Conservation (phyloP, 441 rosid genomes). For the Croton laevigatus region DNA sequence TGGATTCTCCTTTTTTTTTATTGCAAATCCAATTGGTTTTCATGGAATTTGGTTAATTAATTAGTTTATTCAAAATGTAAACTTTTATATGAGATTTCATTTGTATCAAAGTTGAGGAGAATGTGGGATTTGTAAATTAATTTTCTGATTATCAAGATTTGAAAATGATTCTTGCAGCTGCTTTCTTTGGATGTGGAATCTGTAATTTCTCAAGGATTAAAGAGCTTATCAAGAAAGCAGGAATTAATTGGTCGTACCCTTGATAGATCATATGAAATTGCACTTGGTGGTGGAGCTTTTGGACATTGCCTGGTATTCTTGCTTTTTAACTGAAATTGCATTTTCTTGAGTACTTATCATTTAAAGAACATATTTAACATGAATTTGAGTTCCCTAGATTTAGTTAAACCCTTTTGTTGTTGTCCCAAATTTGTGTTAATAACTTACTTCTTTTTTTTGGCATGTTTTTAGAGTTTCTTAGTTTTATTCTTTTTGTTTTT, state of each 20-base stretch:
- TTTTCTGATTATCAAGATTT: neutral
- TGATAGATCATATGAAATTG: conserved; percentile 50
- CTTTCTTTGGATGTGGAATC: conserved; percentile 54
- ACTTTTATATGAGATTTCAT: too few relatives aligned
- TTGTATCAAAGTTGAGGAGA: too few relatives aligned
- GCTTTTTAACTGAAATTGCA: too few relatives aligned
- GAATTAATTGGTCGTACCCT: conserved; percentile 46
- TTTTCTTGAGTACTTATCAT: neutral
- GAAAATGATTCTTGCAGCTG: conserved; percentile 31
- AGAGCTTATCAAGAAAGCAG: conserved; percentile 45
- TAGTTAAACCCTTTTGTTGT: too few relatives aligned
- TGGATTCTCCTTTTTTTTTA: too few relatives aligned
- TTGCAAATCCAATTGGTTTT: neutral
- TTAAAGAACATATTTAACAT: neutral
- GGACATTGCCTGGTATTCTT: conserved; percentile 50
- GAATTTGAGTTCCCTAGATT: neutral
- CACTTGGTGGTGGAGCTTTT: conserved; percentile 56
- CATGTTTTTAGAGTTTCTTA: neutral
- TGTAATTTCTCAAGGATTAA: conserved; percentile 45
- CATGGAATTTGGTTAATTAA: too few relatives aligned
- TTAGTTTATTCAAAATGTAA: too few relatives aligned
- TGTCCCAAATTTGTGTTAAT: neutral
- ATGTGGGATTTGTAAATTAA: neutral
- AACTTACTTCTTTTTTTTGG: too few relatives aligned
- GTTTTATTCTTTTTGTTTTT: neutral